Evolutionary conservation across 2,329 filamentous ascomycete genomes (phyloP).

Genomic region (Penicillium concentricum): DNA sequence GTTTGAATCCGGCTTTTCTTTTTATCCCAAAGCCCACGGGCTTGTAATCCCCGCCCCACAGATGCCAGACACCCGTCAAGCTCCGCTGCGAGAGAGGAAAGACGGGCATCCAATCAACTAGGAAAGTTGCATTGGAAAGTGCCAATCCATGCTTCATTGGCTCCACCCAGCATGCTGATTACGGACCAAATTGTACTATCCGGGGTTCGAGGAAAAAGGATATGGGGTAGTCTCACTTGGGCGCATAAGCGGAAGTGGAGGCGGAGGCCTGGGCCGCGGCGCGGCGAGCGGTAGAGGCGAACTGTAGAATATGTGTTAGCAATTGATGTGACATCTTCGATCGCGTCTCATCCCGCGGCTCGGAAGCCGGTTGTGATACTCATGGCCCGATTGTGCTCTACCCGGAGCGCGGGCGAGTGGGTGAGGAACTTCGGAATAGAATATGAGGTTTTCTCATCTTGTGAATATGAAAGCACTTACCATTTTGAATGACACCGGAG

Average conservation of each 20-base stretch:
- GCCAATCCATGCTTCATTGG: not conserved
- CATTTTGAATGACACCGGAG: slow-evolving; percentile 31
- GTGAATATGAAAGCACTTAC: slow-evolving; percentile 21
- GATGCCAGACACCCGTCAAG: not conserved
- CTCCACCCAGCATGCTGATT: not conserved
- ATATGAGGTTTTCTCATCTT: too few species aligned
- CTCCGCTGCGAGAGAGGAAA: not conserved
- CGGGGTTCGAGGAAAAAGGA: not conserved
- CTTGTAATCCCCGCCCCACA: not conserved
- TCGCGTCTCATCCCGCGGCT: slow-evolving; percentile 14
- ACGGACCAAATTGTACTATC: not conserved
- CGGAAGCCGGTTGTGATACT: slow-evolving; percentile 5
- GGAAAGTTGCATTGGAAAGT: not conserved
- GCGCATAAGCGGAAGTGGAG: slow-evolving; percentile 48
- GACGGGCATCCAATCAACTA: not conserved
- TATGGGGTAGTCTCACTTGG: slow-evolving; percentile 49
- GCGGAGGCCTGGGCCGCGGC: slow-evolving; percentile 46
- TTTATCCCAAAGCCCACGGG: not conserved
- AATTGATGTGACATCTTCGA: not conserved
- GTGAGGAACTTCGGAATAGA: not conserved
- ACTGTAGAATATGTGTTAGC: slow-evolving; percentile 28
- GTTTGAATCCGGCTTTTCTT: not conserved
- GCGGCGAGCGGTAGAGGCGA: slow-evolving; percentile 37
- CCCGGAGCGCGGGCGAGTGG: not conserved
- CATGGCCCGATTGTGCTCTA: slow-evolving; percentile 4